Base-by-base conservation (phyloP, 345 rosid species). In the Dimocarpus longan region DNA sequence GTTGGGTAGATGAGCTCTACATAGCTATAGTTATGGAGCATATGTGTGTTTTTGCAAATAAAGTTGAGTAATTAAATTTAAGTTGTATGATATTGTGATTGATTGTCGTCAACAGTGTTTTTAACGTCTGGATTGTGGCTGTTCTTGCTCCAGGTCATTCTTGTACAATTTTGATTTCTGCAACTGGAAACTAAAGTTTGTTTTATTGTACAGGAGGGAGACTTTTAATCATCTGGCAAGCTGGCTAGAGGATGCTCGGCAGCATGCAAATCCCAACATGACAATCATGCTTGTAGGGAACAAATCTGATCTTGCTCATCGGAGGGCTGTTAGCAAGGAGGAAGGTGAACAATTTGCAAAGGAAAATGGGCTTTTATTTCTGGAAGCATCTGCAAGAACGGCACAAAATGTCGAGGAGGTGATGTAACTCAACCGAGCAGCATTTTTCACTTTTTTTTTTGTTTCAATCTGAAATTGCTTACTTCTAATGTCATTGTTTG, bases 391-490 rank as follows among this genome's bases (percentile, higher is more conserved):
- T 76, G 99, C 99, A 13, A 92, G 97, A 90, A 93, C 99, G 68
- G 98, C 98, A 79, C 99, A 90, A 81, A 95, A 93, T 85, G 99
- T 93, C 32, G 99, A 95, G 80, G 98, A 95, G 95, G 99, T 93
- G 59, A 89, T 62, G 6, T 68, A 10, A 21, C 26, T 8, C 4
- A 56, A 67, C 32, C 50, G 4, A 46, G 19, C 69, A 11, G 54
- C 68, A 54, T 15, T 26, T 22, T 63, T n/a, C 15, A 44, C 24
- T 0, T 32, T 32, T 10, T 22, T 26, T 72, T 19, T 5, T 5
- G 3, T 79, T 72, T 42, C 18, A 39, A 9, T 16, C 18, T 10
- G 37, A 67, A 9, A 40, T 65, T 42, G 13, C 26, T 4, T 56
- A 24, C 44, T 32, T 60, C 24, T 40, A 59, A 32, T 59, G 63